Evolutionary conservation across 208 protist species (phyloP), one percentile per base, ranked within the genome.

Genomic region (Wallacemonas collosoma): DNA sequence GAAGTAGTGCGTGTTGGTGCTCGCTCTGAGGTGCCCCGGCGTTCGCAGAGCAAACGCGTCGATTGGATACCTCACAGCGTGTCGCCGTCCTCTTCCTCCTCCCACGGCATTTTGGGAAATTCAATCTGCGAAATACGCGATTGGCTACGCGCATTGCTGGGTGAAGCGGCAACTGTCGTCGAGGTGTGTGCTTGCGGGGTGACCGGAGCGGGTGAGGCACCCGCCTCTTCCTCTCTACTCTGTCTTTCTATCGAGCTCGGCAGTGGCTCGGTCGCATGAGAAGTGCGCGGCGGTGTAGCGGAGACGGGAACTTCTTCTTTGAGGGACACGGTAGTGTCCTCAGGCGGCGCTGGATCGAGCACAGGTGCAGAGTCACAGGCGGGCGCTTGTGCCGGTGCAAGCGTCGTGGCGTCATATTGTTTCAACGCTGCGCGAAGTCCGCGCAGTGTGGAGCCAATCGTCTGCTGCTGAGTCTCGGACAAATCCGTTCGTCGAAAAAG

Each of bases 41-140:
- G 26, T 26, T 26, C 26, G 26, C 26, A 26, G 26, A 26, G 26
- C 26, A 26, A 26, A 26, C 26, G 26, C 26, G 26, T 26, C 26
- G 0, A 26, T 26, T 26, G 26, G 26, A 26, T 26, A 26, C 26
- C 26, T 26, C 26, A 26, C 26, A 26, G 26, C 26, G 26, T 26
- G 5, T 51, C 44, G 2, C 76, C 76, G 4, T 85, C 76, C 12
- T 88, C 87, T 43, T 93, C 87, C 69, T 93, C 90, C 45, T 93
- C 90, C 88, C 88, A 95, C n/a, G 88, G 90, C 90, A 95, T 95
- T 48, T 83, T 80, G 7, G 82, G 80, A 68, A 95, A 95, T 44
- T 83, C 79, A 35, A 94, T 51, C 17, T 63, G 51, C n/a, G 51
- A 60, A 8, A 54, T 67, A 0, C 64, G 8, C 38, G 41, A 60